Evolutionary conservation across 192 early-diverging fungal genomes (phyloP), one percentile per base, ranked within the genome.

Genomic region (Coemansia furcata): DNA sequence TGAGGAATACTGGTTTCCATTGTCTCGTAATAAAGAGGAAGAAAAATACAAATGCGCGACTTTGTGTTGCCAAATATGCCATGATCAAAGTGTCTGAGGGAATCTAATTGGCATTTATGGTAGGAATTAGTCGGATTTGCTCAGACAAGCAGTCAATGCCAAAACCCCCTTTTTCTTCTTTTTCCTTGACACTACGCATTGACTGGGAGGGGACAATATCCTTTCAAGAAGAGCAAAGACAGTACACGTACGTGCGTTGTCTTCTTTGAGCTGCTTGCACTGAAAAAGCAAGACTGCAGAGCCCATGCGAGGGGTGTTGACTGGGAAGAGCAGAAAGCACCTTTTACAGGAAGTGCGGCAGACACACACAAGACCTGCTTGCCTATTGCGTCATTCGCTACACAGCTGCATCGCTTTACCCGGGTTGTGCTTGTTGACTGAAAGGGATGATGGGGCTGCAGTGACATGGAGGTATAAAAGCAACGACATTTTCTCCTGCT

Each of bases 1-100:
- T 81, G 73, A 9, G 66, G 69, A 15, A 80, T 69, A 42, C 66
- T 55, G 52, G 30, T 32, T 4, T 55, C 52, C 52, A 55, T 55
- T 12, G 30, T n/a, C 11, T 17, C 43, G 32, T 44, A 40, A 19
- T 38, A 60, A 39, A 23, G 17, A 32, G 21, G 10, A 19, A 55
- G 30, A 36, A 19, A 32, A 15, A 12, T 32, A 6, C 4, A 3
- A 4, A 1, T 23, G 23, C 26, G 19, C 2, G 47, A 19, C 30
- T 15, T 3, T 35, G 52, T 15, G n/a, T 21, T 6, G 44, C 44
- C 2, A 47, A 21, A 17, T 15, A 5, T 52, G 26, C 26, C 14
- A 30, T 50, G 29, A 11, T 6, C 3, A 11, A 52, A 30, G 26
- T 52, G 49, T 8, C 11, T 26, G n/a, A 12, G 26, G 2, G n/a